Conservation (phyloP, 768 basidiomycete species). For the Podaxis sp. region DNA sequence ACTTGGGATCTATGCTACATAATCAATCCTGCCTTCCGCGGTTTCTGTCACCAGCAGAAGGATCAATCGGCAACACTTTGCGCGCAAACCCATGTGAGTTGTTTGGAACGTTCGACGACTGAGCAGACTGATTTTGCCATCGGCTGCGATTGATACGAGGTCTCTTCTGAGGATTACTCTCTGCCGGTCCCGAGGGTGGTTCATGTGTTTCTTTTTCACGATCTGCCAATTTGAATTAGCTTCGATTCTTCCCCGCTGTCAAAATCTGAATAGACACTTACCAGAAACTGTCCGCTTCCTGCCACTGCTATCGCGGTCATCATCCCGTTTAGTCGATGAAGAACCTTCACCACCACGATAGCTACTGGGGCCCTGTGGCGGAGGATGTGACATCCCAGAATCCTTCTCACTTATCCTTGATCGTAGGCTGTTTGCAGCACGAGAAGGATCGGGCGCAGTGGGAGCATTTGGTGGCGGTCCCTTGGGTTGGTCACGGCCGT, state of each 20-base stretch:
- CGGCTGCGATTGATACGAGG: slow-evolving; percentile 58
- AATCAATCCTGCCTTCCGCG: slow-evolving; percentile 57
- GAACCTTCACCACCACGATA: slow-evolving; percentile 46
- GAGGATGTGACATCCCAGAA: slow-evolving; percentile 39
- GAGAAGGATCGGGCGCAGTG: slow-evolving; percentile 23
- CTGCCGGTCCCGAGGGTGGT: slow-evolving; percentile 31
- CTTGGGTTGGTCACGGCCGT: slow-evolving; percentile 18
- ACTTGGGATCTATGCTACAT: slow-evolving; percentile 20
- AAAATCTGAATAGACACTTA: slow-evolving; percentile 31
- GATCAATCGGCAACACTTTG: slow-evolving; percentile 64
- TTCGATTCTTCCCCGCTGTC: neutral
- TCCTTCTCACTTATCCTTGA: slow-evolving; percentile 56
- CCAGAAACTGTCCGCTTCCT: slow-evolving; percentile 73
- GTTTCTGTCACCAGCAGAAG: slow-evolving; percentile 56
- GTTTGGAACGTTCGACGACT: slow-evolving; percentile 20
- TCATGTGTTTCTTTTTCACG: slow-evolving; percentile 60
- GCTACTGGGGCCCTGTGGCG: slow-evolving; percentile 21
- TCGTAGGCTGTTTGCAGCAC: slow-evolving; percentile 30
- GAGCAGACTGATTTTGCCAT: slow-evolving; percentile 30
- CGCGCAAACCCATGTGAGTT: slow-evolving; percentile 46
- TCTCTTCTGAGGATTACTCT: slow-evolving; percentile 48
- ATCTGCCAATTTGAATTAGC: slow-evolving; percentile 36
- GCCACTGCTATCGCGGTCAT: slow-evolving; percentile 55
- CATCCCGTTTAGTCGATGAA: slow-evolving; percentile 41
- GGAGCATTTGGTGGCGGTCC: slow-evolving; percentile 17